Evolutionary conservation across 1,284 basidiomycete species (phyloP).

Genomic region (Fomitopsis palustris): DNA sequence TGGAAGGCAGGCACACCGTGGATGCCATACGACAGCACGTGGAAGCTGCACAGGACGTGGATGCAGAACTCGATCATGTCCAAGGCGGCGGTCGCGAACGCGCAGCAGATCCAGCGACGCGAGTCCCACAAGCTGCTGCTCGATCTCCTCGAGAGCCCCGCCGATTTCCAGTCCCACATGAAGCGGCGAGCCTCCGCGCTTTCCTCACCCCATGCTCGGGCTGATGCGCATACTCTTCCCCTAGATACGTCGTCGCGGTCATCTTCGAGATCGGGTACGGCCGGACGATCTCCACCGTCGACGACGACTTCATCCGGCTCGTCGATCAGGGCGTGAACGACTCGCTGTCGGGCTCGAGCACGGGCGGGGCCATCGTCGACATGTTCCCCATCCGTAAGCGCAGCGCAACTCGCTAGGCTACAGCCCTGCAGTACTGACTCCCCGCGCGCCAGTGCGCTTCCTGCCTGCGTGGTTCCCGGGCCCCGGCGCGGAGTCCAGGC

Average conservation of each 20-base stretch:
- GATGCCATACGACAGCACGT: too few relatives aligned
- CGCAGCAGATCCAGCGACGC: conserved; percentile 18
- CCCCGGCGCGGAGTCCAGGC: conserved; percentile 25
- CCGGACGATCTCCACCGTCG: conserved; percentile 6
- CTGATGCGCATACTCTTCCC: neutral
- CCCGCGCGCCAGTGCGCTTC: conserved; percentile 16
- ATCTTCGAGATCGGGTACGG: conserved; percentile 18
- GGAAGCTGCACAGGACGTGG: too few relatives aligned
- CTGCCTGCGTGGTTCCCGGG: conserved; percentile 27
- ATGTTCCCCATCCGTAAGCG: conserved; percentile 48
- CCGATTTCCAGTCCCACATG: conserved; percentile 20
- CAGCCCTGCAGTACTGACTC: neutral
- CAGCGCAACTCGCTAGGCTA: conserved; percentile 15
- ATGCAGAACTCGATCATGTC: too few relatives aligned
- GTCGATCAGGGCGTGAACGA: conserved; percentile 11
- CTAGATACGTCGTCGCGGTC: conserved; percentile 9
- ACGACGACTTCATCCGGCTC: conserved; percentile 13
- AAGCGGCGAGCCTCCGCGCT: conserved; percentile 15
- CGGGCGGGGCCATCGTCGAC: conserved; percentile 51
- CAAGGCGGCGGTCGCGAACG: too few relatives aligned
- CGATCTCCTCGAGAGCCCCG: conserved; percentile 20
- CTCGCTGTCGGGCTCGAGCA: conserved; percentile 28
- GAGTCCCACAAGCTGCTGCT: conserved; percentile 24
- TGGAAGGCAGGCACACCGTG: too few relatives aligned
- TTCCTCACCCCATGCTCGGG: neutral